Evolutionary conservation across 306 rosid species (phyloP).

Genomic region (Aeschynomene evenia): DNA sequence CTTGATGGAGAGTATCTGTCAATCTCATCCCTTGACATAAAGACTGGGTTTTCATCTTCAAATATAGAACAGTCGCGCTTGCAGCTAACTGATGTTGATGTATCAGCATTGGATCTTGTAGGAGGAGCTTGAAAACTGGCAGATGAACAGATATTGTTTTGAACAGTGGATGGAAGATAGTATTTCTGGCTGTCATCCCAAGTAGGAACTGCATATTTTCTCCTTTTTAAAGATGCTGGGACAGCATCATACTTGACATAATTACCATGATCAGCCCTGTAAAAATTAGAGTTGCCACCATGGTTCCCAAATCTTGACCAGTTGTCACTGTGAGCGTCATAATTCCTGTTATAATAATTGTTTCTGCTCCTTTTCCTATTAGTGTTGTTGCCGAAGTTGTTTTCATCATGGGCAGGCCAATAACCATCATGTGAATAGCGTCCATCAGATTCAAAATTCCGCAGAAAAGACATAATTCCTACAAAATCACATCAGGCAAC

Average conservation of each 20-base stretch:
- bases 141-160: slow-evolving; percentile 40
- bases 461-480: slow-evolving; percentile 69
- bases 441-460: slow-evolving; percentile 56
- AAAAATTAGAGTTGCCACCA: slow-evolving; percentile 35
- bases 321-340: slow-evolving; percentile 39
- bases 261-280: slow-evolving; percentile 33
- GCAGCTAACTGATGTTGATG: slow-evolving; percentile 48
- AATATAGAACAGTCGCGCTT: slow-evolving; percentile 59
- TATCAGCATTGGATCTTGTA: slow-evolving; percentile 46
- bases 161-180: slow-evolving; percentile 44
- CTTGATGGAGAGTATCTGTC: slow-evolving; percentile 94
- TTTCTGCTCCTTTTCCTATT: slow-evolving; percentile 58
- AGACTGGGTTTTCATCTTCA: slow-evolving; percentile 70
- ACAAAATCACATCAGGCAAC: slow-evolving; percentile 13
- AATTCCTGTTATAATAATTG: slow-evolving; percentile 38
- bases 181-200: slow-evolving; percentile 64
- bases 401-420: slow-evolving; percentile 48
- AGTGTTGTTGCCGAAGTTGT: slow-evolving; percentile 36
- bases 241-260: slow-evolving; percentile 41
- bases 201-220: slow-evolving; percentile 64
- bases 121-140: slow-evolving; percentile 41
- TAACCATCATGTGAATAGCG: slow-evolving; percentile 45
- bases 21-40: slow-evolving; percentile 93
- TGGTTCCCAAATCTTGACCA: slow-evolving; percentile 39
- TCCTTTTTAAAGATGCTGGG: slow-evolving; percentile 61